Conservation (phyloP, 2,329 filamentous ascomycete genomes). For the Colletotrichum cereale region DNA sequence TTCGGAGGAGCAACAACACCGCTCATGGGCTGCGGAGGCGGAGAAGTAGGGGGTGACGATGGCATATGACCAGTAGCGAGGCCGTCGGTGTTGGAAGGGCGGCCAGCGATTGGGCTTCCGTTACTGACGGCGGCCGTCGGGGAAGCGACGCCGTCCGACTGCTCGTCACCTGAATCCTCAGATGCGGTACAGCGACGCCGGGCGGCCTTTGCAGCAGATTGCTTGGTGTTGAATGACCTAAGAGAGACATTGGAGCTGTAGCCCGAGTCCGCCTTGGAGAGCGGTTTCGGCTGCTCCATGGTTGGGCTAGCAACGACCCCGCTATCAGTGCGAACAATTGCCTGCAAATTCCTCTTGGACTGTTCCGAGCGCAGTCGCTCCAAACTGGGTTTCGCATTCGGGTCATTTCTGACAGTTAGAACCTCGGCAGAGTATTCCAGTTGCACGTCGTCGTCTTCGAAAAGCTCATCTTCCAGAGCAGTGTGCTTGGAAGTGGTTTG, state of each 20-base stretch:
- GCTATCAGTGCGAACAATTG: conserved; percentile 59
- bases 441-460: conserved; percentile 55
- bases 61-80: conserved; percentile 32
- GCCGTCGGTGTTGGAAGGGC: conserved; percentile 4
- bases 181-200: not conserved
- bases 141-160: conserved; percentile 23
- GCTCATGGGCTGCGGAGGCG: conserved; percentile 54
- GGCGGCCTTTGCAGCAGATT: conserved; percentile 33
- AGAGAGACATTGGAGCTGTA: conserved; percentile 72
- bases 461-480: conserved; percentile 62
- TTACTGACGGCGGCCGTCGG: conserved; percentile 24
- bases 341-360: conserved; percentile 42
- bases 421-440: conserved; percentile 53
- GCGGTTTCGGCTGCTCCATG: conserved; percentile 55
- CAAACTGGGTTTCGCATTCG: conserved; percentile 56
- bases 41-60: conserved; percentile 45
- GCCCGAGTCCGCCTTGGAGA: conserved; percentile 71
- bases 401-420: conserved; percentile 57
- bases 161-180: conserved; percentile 32
- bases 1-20: conserved; percentile 8
- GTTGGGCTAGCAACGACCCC: conserved; percentile 62
- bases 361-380: conserved; percentile 41
- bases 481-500: conserved; percentile 62
- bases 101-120: conserved; percentile 11
- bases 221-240: conserved; percentile 61